These are phyloP conservation scores for Tubosaeta brunneosetosa DNA, from an alignment of 768 basidiomycete genomes.

Conservation along the genomic window DNA sequence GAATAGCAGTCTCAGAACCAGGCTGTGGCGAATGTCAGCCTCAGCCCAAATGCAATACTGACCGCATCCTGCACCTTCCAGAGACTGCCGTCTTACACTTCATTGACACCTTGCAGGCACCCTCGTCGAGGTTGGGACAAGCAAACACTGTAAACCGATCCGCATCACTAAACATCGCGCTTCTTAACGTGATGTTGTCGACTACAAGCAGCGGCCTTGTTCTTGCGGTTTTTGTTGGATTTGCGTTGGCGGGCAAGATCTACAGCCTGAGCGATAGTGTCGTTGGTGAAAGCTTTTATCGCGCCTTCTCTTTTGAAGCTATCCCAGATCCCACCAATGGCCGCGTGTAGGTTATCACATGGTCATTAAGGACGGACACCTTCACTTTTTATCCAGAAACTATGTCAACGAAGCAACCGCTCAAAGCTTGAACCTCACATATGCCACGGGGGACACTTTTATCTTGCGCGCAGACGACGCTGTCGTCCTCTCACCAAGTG, in stretches of 20 bases:
- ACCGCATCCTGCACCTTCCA: background rate
- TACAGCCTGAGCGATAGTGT: slow-evolving; percentile 29
- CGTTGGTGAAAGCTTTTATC: slow-evolving; percentile 18
- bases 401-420: slow-evolving; percentile 31
- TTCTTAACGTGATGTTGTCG: background rate
- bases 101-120: background rate
- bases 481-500: slow-evolving; percentile 22
- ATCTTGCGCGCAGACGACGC: slow-evolving; percentile 37
- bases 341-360: slow-evolving; percentile 28
- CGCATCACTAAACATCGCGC: background rate
- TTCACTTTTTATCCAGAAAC: slow-evolving; percentile 20
- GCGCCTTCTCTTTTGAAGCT: slow-evolving; percentile 19
- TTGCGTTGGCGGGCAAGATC: slow-evolving; percentile 12
- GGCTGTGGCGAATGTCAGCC: background rate
- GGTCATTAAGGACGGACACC: background rate
- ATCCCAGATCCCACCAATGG: slow-evolving; percentile 34
- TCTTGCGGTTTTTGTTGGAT: slow-evolving; percentile 1
- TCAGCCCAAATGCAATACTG: background rate
- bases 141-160: background rate
- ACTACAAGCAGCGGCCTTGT: background rate
- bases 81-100: background rate
- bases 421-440: slow-evolving; percentile 25
- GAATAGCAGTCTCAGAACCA: background rate
- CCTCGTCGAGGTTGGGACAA: slow-evolving; percentile 14
- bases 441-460: slow-evolving; percentile 24